Evolutionary conservation across 1,284 basidiomycete species (phyloP), one percentile per base, ranked within the genome.

Genomic region (Anthracocystis panici-leucophaei): DNA sequence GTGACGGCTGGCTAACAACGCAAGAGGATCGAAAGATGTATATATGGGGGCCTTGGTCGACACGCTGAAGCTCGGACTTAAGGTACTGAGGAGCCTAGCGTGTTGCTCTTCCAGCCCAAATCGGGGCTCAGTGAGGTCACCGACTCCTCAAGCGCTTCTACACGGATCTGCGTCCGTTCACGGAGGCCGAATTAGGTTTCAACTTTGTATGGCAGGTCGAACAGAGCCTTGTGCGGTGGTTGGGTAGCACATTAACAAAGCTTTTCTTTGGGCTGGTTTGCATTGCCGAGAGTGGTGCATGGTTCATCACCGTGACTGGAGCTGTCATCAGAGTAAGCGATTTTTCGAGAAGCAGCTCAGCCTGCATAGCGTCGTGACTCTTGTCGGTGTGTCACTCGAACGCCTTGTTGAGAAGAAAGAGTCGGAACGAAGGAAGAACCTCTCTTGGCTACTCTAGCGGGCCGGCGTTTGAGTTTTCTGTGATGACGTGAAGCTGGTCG

Each of bases 401-500:
- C 23, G 25, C 44, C 44, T 6, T 9, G 14, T 41, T 41, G 40
- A 41, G n/a, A 20, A 18, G n/a, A 20, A 16, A 42, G n/a, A 20
- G 35, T 38, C 5, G 35, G n/a, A 42, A 42, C n/a, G 3, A n/a
- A 20, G 41, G 3, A 42, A 42, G 35, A 38, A 38, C 16, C 16
- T 16, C 35, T 12, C 12, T 38, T 38, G 27, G 14, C 35, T 38
- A 14, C 11, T 20, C 41, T 42, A 6, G n/a, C 20, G n/a, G 41
- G 45, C 6, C 45, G 45, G 45, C 45, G 25, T 46, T 46, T 46
- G 25, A 46, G 23, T 46, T 49, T n/a, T 9, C 27, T 21, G 16
- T 35, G 48, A 49, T 49, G 48, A 49, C 48, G 48, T 49, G 48
- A 46, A 46, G 25, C 12, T 27, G 46, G 46, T 29, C 46, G 46